Evolutionary conservation across 2,329 filamentous ascomycete species (phyloP), one percentile per base, ranked within the genome.

Genomic region (Dactylonectria estremocensis): DNA sequence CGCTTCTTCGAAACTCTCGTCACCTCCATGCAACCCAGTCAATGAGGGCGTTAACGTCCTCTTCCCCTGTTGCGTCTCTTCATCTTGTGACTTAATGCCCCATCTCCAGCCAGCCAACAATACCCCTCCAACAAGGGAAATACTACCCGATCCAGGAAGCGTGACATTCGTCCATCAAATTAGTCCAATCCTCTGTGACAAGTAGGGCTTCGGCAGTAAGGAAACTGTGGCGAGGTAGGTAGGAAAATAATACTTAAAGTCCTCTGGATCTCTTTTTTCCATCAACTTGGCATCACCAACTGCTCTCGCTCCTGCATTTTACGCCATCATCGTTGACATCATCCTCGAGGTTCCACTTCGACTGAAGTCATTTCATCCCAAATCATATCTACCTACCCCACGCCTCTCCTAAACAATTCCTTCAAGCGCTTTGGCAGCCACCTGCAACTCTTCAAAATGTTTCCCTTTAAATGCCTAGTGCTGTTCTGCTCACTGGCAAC

Each of bases 401-500:
- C 64, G 50, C 53, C 18, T 59, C 22, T 35, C 37, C 37, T 46
- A 35, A 20, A 33, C 31, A 22, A 48, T 48, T 46, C 43, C 46
- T 61, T 18, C 18, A 37, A 20, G 46, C 45, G 6, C 14, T 37
- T 45, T 35, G 28, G 52, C 37, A 49, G 54, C 24, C 65, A 24
- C 46, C 20, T 54, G 46, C 40, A 61, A 8, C 8, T 43, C 22
- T 37, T 45, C 48, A 68, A 66, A 43, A 79, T 78, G 76, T 37
- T 54, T 22, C 57, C 63, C 7, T 45, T 68, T 48, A 61, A 65
- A 33, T 13, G 74, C 46, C 52, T 76, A 40, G 49, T 67, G n/a
- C 60, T 77, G 59, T 69, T 74, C 54, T 64, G 54, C 60, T 62
- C 67, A 18, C 40, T 76, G 24, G 65, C 70, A 7, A 61, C 65